A percentile compares a stretch with the other conserved stretches of the same genome.
phyloP scores from a whole-genome alignment of 2,329 filamentous ascomycete genomes.

The Mariannaea elegans region DNA sequence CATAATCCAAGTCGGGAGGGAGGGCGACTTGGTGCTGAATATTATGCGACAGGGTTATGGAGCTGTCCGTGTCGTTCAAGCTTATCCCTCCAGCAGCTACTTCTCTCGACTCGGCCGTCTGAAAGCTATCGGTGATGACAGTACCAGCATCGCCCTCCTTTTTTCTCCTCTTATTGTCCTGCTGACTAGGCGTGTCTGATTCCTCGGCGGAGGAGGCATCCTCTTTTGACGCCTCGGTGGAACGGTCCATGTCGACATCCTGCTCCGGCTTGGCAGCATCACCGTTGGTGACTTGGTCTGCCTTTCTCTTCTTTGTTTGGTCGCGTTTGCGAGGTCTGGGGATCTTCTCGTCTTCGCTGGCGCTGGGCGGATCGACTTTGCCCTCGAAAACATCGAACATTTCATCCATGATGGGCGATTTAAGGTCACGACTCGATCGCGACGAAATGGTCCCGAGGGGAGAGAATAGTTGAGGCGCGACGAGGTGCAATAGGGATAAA shows the following conservation, averaged over 20 bases:
- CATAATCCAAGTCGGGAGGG: slow-evolving; percentile 91
- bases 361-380: slow-evolving; percentile 52
- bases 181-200: slow-evolving; percentile 58
- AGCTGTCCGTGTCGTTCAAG: slow-evolving; percentile 69
- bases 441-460: not conserved
- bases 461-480: not conserved
- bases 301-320: slow-evolving; percentile 85
- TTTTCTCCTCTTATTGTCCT: slow-evolving; percentile 70
- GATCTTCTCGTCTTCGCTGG: slow-evolving; percentile 54
- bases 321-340: slow-evolving; percentile 62
- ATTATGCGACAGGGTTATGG: slow-evolving; percentile 91
- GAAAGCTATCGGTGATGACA: slow-evolving; percentile 90
- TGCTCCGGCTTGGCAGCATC: slow-evolving; percentile 25
- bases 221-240: slow-evolving; percentile 50
- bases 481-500: not conserved
- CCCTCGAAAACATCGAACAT: slow-evolving; percentile 86
- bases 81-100: slow-evolving; percentile 83
- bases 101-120: slow-evolving; percentile 93
- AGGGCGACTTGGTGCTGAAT: slow-evolving; percentile 98
- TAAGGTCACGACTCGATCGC: slow-evolving; percentile 15
- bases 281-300: slow-evolving; percentile 75
- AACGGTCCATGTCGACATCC: slow-evolving; percentile 50
- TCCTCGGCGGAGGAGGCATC: slow-evolving; percentile 47
- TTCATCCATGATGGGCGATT: slow-evolving; percentile 69
- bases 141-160: slow-evolving; percentile 73